phyloP scores from a whole-genome alignment of 2,329 filamentous ascomycete genomes.

The Furcasterigmium furcatum region DNA sequence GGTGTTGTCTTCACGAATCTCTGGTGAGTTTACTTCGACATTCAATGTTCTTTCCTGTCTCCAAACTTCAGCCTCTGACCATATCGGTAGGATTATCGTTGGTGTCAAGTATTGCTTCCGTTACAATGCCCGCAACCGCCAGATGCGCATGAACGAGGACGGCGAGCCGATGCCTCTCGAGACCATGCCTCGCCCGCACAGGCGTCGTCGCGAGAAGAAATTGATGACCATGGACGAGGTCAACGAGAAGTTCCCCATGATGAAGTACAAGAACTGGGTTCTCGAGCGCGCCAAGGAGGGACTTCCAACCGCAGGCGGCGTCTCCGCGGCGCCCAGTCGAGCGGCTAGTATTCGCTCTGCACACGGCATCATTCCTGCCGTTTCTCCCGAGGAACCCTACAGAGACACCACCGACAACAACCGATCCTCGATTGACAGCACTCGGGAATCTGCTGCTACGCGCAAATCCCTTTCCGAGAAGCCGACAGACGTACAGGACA shows the following conservation, averaged over 20 bases:
- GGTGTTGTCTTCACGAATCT: conserved; percentile 98
- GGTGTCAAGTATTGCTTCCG: conserved; percentile 99
- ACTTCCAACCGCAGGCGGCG: conserved; percentile 78
- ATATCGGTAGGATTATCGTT: conserved; percentile 86
- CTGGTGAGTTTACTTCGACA: conserved; percentile 74
- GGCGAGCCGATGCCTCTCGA: conserved; percentile 87
- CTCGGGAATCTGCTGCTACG: neutral
- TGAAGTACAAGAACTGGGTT: conserved; percentile 96
- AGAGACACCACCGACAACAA: conserved; percentile 27
- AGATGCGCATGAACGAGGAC: conserved; percentile 72
- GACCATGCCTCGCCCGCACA: conserved; percentile 78
- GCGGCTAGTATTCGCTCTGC: conserved; percentile 70
- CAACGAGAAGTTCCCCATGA: conserved; percentile 92
- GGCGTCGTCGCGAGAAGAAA: conserved; percentile 92
- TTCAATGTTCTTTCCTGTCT: neutral
- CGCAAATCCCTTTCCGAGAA: conserved; percentile 5
- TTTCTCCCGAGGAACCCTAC: conserved; percentile 21
- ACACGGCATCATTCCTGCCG: conserved; percentile 49
- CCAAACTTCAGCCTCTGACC: conserved; percentile 2
- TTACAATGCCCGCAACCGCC: conserved; percentile 91
- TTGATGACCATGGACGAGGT: conserved; percentile 99
- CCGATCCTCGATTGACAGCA: conserved; percentile 35
- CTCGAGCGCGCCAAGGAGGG: conserved; percentile 79
- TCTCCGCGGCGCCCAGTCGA: conserved; percentile 70
- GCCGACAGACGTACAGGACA: conserved; percentile 3